Evolutionary conservation across 2,329 filamentous ascomycete genomes (phyloP), one percentile per base, ranked within the genome.

Genomic region (Alternaria longipes): DNA sequence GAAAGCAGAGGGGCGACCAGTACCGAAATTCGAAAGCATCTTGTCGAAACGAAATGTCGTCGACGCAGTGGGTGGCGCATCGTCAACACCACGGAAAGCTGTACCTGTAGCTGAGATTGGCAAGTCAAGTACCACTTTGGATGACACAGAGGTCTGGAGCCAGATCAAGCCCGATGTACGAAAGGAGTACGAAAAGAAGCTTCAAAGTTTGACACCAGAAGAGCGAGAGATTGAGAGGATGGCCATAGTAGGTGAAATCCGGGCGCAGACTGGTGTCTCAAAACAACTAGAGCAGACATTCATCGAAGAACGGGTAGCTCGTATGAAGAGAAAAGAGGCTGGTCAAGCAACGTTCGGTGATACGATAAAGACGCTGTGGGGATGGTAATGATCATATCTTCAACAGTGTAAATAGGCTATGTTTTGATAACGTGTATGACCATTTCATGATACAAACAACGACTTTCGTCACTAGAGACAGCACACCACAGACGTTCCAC

Each of bases 11-110:
- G 86, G 73, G 65, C 78, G 73, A 71, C 81, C 71, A 72, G 75
- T 83, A 46, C 90, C 91, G 0, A 80, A 82, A 20, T 89, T 91
- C 71, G 82, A 87, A 47, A 84, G 87, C 8, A 77, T 89, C 7
- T 76, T 91, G 34, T 76, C 78, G 4, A 75, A 74, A 47, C 62
- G 66, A 34, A 79, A 78, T 47, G 55, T 79, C 12, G 63, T 68
- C 12, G 68, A 69, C 3, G 70, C 70, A 8, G 66, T 72, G 64
- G 64, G 64, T 4, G 72, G 68, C n/a, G 59, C 67, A 7, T 30
- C 68, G 8, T 26, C 68, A 5, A 50, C 61, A 20, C 36, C 67
- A 7, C 54, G 60, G 5, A 47, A 54, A 30, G 44, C 65, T 14
- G 53, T 58, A 3, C 47, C 65, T 8, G 41, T 54, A n/a, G 26